These are phyloP conservation scores for Dunaliella primolecta DNA, from an alignment of 139 green algal genomes.

Conservation along the genomic window DNA sequence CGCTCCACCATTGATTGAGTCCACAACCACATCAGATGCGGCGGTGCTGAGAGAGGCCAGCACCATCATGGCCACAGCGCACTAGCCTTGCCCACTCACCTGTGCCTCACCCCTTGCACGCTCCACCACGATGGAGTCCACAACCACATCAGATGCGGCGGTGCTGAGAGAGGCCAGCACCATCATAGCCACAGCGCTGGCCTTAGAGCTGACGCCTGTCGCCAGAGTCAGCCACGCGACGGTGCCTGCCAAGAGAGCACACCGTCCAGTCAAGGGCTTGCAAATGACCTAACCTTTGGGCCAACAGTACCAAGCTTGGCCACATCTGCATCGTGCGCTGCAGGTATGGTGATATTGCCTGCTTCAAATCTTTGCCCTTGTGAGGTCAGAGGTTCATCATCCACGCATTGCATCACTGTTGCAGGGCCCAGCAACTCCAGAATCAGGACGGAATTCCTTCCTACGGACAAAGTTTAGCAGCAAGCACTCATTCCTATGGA, in stretches of 20 bases:
- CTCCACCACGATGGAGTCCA: conserved; percentile 97
- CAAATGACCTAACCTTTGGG: too few relatives aligned
- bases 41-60: conserved; percentile 72
- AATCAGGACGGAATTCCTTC: too few relatives aligned
- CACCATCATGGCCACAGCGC: conserved; percentile 53
- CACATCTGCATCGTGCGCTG: too few relatives aligned
- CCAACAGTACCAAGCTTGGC: not conserved
- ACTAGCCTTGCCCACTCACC: conserved; percentile 23
- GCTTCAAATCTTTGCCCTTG: too few relatives aligned
- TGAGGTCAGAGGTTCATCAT: too few relatives aligned
- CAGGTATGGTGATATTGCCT: too few relatives aligned
- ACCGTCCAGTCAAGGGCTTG: not conserved
- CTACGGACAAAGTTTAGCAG: too few relatives aligned
- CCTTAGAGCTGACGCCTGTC: conserved; percentile 41
- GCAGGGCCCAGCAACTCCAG: too few relatives aligned
- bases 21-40: conserved; percentile 92
- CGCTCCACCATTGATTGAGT: conserved; percentile 93
- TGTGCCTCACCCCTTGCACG: conserved; percentile 41
- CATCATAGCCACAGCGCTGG: conserved; percentile 48
- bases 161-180: conserved; percentile 66
- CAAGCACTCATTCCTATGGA: too few relatives aligned
- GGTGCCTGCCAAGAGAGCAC: conserved; percentile 40
- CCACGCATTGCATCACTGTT: too few relatives aligned
- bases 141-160: conserved; percentile 90
- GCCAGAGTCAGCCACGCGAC: conserved; percentile 67